Conservation (phyloP, 345 rosid species). For the Citrus medica region DNA sequence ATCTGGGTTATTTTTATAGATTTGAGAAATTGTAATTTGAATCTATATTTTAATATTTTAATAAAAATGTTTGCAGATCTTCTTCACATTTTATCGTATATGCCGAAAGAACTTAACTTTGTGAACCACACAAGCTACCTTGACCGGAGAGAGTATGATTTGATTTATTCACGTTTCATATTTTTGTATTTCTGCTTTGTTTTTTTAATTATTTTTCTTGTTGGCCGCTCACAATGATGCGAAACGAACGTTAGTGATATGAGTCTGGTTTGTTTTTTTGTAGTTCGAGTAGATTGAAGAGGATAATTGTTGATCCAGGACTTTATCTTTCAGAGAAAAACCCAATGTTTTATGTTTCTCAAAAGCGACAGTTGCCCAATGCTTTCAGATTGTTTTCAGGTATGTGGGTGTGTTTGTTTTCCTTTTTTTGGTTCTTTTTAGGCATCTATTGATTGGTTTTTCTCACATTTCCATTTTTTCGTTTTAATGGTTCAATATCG, state of each 20-base stretch:
- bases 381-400: slow-evolving; percentile 83
- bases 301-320: slow-evolving; percentile 92
- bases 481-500: not conserved
- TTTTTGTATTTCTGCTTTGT: not conserved
- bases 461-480: not conserved
- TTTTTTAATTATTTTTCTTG: too few species aligned
- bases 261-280: slow-evolving; percentile 14
- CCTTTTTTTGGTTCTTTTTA: not conserved
- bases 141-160: slow-evolving; percentile 93
- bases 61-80: slow-evolving; percentile 57
- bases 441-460: not conserved
- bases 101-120: slow-evolving; percentile 80
- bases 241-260: not conserved
- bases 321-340: slow-evolving; percentile 72
- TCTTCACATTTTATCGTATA: slow-evolving; percentile 84
- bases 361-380: slow-evolving; percentile 76
- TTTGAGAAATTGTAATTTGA: not conserved
- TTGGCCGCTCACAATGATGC: not conserved
- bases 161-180: not conserved
- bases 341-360: slow-evolving; percentile 73
- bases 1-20: not conserved
- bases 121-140: slow-evolving; percentile 80
- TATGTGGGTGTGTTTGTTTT: slow-evolving; percentile 17
- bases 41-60: not conserved
- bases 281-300: slow-evolving; percentile 81